Evolutionary conservation across 495 filamentous ascomycete species (phyloP), one percentile per base, ranked within the genome.

Genomic region (Saxophila tyrrhenica): DNA sequence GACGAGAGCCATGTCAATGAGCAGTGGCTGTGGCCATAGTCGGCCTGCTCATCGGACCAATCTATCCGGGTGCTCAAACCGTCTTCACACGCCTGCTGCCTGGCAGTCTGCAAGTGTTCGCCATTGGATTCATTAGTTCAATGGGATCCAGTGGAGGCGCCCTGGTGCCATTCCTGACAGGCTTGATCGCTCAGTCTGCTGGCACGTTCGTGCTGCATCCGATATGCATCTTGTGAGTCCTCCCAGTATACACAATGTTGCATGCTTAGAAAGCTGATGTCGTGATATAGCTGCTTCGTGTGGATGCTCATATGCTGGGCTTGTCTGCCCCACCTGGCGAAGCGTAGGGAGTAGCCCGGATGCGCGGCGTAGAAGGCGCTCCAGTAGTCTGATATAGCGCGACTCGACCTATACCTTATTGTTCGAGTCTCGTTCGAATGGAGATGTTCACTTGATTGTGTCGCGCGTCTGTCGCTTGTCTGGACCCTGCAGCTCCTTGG

Each of bases 191-290:
- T 0, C 79, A 86, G 62, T 73, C 75, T 7, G 73, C 75, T 8
- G 86, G 87, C 0, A 85, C 84, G 1, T 85, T 75, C 62, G 83
- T 91, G 16, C 64, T 92, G 62, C 85, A 90, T 73, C 85, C 86
- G 5, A 71, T 80, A 46, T 78, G 75, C 39, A 77, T 84, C 62
- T 35, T 35, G 29, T 35, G 29, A 35, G 29, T 35, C 13, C n/a
- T n/a, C n/a, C n/a, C n/a, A n/a, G n/a, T 5, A 13, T 35, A 13
- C 13, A 13, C 7, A 13, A 35, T 35, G 29, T 7, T 35, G 29
- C 29, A 13, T 35, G 5, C 7, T 35, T 5, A 35, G 29, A 35
- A 5, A 35, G 29, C 29, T 35, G 29, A 35, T 13, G 5, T 35
- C 13, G 29, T 35, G 29, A 35, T 35, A 35, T 35, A 76, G 61